Conservation (phyloP, 225 moss, liverwort and hornwort species). For the Takakia lepidozioides region DNA sequence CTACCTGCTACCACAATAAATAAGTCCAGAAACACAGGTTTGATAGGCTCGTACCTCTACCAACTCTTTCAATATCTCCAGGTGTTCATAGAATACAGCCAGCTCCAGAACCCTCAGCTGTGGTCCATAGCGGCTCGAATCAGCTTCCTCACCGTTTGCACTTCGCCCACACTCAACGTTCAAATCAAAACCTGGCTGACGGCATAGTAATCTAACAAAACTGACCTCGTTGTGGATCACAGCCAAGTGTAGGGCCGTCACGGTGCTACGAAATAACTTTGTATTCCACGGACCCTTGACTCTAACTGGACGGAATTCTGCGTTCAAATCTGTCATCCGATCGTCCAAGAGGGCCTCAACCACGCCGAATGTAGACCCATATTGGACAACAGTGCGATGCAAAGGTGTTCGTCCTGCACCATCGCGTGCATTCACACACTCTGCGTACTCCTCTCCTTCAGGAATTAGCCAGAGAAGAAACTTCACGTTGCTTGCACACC, state of each 20-base stretch:
- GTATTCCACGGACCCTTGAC: background rate
- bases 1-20: too few relatives aligned
- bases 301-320: background rate
- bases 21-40: too few relatives aligned
- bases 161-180: too few relatives aligned
- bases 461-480: background rate
- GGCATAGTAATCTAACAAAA: too few relatives aligned
- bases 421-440: conserved; percentile 16
- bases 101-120: too few relatives aligned
- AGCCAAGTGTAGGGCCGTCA: conserved; percentile 28
- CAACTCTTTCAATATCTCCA: too few relatives aligned
- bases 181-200: too few relatives aligned
- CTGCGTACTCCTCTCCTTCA: conserved; percentile 5
- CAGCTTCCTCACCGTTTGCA: too few relatives aligned
- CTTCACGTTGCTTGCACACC: background rate
- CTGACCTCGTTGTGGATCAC: conserved; percentile 8
- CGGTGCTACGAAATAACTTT: too few relatives aligned
- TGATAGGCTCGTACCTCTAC: too few relatives aligned
- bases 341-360: conserved; percentile 13
- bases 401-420: conserved; percentile 24
- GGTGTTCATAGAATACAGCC: too few relatives aligned
- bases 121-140: too few relatives aligned
- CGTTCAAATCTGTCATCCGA: conserved; percentile 15
- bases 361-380: background rate
- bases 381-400: conserved; percentile 20